Conservation (phyloP, 2,329 filamentous ascomycete species). For the Fusarium kyushuense region DNA sequence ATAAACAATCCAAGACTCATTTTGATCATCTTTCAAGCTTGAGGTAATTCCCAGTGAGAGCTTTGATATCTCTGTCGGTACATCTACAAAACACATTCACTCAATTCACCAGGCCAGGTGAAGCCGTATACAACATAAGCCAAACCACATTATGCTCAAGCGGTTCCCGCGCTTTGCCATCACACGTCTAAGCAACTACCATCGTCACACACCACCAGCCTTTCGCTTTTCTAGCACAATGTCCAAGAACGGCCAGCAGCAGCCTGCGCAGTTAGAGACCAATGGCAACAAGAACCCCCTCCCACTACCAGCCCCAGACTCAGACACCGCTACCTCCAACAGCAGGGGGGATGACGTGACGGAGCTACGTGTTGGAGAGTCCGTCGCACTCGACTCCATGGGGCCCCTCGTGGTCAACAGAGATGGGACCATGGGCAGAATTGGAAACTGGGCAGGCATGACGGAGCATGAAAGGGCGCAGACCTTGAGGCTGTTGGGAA, state of each 20-base stretch:
- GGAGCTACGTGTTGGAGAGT: constrained; percentile 45
- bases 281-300: constrained; percentile 23
- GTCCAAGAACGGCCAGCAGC: constrained; percentile 14
- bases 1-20: not conserved
- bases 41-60: not conserved
- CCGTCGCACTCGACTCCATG: constrained; percentile 73
- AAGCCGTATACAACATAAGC: constrained; percentile 4
- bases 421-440: constrained; percentile 77
- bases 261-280: constrained; percentile 4
- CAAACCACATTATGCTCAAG: constrained; percentile 30
- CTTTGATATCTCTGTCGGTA: not conserved
- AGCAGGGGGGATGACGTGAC: constrained; percentile 43
- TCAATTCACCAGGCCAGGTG: constrained; percentile 8
- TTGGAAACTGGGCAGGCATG: constrained; percentile 81
- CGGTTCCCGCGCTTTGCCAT: constrained; percentile 30
- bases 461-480: constrained; percentile 74
- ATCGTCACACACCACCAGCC: constrained; percentile 1
- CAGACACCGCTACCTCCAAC: constrained; percentile 11
- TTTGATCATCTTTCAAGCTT: not conserved
- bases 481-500: constrained; percentile 74
- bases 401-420: constrained; percentile 80
- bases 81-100: not conserved
- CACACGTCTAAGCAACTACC: constrained; percentile 9
- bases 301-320: constrained; percentile 45
- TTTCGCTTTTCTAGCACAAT: constrained; percentile 24